Evolutionary conservation across 164 flowering plant species (phyloP), one percentile per base, ranked within the genome.

Genomic region (Berberis thunbergii): DNA sequence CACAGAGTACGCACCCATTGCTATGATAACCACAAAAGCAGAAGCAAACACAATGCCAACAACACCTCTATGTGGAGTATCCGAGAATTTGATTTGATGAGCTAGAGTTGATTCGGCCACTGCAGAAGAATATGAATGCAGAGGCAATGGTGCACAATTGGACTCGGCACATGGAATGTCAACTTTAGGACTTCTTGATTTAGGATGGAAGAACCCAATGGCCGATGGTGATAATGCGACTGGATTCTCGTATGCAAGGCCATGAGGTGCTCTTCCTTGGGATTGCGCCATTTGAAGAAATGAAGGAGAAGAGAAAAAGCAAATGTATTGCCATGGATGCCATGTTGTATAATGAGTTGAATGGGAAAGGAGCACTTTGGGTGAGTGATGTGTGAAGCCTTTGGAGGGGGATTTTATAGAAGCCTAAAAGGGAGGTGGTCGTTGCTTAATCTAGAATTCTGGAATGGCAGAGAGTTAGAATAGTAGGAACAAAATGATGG

Each of bases 141-240:
- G 8, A 1, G 85, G 75, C 77, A 83, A 49, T 9, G 88, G 79
- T 2, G 86, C 69, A 70, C 88, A 77, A 55, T 57, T 53, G 6
- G 84, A 68, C 38, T 43, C 60, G 7, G 66, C 66, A 54, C 79
- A 78, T 0, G 76, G 68, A 43, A 57, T 59, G 9, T 56, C 61
- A 39, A 46, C 46, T 1, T 40, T 58, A 1, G 78, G 69, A 3
- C 54, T 12, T 70, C 65, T 2, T 2, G 26, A 26, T 26, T 76
- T 70, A 0, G 96, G 90, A 64, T 91, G 86, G 81, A 91, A 91
- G 75, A 88, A 88, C 0, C 80, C 84, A 26, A 69, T 70, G 56
- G 96, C 89, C 8, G 83, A 71, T 9, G 96, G 97, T 0, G 97
- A 75, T 58, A 91, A 73, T 0, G 85, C 79, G 46, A 76, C 41